Percentiles rank a stretch among this genome's conserved stretches.
Conservation (phyloP, 768 basidiomycete species). For the Cystoderma amianthinum region DNA sequence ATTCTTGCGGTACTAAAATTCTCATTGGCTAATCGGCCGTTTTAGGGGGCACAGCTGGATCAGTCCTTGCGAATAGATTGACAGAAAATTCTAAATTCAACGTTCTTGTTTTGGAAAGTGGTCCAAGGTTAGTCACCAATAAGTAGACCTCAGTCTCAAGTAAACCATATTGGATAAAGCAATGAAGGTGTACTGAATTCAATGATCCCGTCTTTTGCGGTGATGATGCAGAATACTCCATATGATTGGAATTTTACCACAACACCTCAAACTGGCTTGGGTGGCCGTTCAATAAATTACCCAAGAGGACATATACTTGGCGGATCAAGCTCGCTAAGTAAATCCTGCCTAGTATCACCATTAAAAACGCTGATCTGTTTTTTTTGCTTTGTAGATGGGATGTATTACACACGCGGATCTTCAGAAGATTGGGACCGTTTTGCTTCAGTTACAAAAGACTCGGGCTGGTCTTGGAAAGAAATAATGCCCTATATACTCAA, state of each 20-base stretch:
- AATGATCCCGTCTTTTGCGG: slow-evolving; percentile 4
- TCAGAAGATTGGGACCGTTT: slow-evolving; percentile 1
- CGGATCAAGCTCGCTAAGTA: slow-evolving; percentile 23
- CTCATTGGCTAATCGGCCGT: background rate
- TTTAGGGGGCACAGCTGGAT: slow-evolving; percentile 14
- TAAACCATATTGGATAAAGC: slow-evolving; percentile 1
- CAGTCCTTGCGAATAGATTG: slow-evolving; percentile 11
- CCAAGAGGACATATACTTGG: slow-evolving; percentile 23
- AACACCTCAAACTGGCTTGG: slow-evolving; percentile 14
- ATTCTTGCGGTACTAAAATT: background rate
- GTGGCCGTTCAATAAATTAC: slow-evolving; percentile 12
- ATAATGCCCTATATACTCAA: slow-evolving; percentile 3
- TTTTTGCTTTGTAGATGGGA: background rate
- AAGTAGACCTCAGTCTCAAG: too few species aligned
- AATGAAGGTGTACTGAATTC: slow-evolving; percentile 2
- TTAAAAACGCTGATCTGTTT: background rate
- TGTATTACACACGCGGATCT: slow-evolving; percentile 3
- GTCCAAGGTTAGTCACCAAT: slow-evolving; percentile 11
- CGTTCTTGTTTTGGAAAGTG: slow-evolving; percentile 12
- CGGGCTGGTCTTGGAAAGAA: slow-evolving; percentile 4
- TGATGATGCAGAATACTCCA: background rate
- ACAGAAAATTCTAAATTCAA: slow-evolving; percentile 8
- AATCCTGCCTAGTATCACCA: slow-evolving; percentile 6
- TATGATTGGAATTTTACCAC: slow-evolving; percentile 17
- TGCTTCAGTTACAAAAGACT: background rate